These are phyloP conservation scores for Fraxinus albicans DNA, from an alignment of 305 asterid genomes.

Conservation along the genomic window DNA sequence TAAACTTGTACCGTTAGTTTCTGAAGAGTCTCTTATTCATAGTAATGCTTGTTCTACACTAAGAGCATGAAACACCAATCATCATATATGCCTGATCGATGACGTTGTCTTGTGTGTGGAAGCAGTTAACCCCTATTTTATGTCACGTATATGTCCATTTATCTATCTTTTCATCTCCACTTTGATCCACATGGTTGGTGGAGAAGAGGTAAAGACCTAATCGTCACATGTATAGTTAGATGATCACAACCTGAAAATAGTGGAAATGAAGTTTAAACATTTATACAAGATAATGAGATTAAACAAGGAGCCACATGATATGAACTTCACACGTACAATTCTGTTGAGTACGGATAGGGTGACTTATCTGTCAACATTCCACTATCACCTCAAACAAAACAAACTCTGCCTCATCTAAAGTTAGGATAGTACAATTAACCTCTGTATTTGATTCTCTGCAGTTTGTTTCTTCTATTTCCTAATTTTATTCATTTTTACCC, in stretches of 20 bases:
- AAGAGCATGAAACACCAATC: background rate
- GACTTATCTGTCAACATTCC: background rate
- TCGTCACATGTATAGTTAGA: background rate
- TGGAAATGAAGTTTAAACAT: conserved; percentile 11
- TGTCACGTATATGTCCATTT: background rate
- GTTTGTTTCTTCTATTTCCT: background rate
- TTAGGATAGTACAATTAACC: background rate
- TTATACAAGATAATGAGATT: background rate
- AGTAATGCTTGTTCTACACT: background rate
- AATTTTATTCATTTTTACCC: background rate
- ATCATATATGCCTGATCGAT: background rate
- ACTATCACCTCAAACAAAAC: background rate
- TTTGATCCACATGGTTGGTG: background rate
- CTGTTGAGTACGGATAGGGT: background rate
- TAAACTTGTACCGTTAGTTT: background rate
- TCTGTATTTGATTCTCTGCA: background rate
- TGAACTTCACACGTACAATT: background rate
- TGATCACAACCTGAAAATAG: background rate
- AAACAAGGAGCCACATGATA: background rate
- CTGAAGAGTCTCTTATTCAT: background rate
- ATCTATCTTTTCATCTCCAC: background rate
- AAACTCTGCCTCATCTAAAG: background rate
- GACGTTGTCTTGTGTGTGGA: background rate
- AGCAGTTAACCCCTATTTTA: background rate
- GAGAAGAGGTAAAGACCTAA: background rate